Base-by-base conservation (phyloP, 768 basidiomycete species). In the Galerina marginata region DNA sequence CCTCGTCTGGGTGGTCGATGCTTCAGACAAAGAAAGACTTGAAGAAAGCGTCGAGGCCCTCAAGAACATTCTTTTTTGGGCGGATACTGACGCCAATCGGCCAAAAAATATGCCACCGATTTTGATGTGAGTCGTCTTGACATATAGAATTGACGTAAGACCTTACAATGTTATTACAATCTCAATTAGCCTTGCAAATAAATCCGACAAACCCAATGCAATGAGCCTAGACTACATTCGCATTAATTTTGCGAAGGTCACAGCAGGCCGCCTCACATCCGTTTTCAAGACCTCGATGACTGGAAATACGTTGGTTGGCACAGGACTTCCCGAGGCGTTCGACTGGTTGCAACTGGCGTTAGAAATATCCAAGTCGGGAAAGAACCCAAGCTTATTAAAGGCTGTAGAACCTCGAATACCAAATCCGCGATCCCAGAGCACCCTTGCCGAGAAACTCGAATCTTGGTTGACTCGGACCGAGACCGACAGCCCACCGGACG, bases 1-100 rank as follows among this genome's bases (percentile, higher is more conserved):
- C 37, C 73, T 89, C 68, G 81, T 90, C 64, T 89, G 86, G 80
- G 75, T 87, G n/a, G 83, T 90, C 33, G 86, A 90, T 69, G 82
- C 82, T 40, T 77, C 76, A 56, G 83, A 86, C 63, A 71, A 77
- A 51, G 79, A 82, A 38, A 74, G 80, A 45, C 72, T 89, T 16
- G 56, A 71, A 1, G 86, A 87, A 69, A 86, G 83, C 42, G 77
- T 81, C 4, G 80, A 85, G 51, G 76, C 77, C 50, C 74, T 90
- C 11, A 65, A 75, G 50, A 65, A 75, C 46, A 73, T 84, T 9
- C 23, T 61, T 26, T 10, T 33, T n/a, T 16, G 42, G 5, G 42
- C 25, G 12, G 39, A 39, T 10, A 25, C 39, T 25, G 48, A 43
- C 1, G 9, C 61, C 20, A 33, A 20, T 39, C n/a, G 36, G 20